These are phyloP conservation scores for Ampelocalamus luodianensis DNA, from an alignment of 176 grass and related monocot genomes.

Conservation along the genomic window DNA sequence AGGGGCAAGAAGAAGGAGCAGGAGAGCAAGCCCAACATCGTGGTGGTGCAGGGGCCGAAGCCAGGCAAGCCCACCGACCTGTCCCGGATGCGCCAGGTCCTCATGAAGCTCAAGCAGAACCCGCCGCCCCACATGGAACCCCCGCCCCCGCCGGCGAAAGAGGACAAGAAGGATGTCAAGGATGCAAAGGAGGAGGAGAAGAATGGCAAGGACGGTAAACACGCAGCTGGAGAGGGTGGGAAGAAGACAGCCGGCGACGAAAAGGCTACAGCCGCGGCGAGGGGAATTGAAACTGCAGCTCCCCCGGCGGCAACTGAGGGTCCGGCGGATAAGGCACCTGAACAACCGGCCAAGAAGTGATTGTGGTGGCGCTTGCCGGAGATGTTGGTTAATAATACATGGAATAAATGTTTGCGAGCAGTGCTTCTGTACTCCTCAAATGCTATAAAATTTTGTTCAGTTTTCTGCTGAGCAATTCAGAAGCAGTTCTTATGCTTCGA, in stretches of 20 bases:
- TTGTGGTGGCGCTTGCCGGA: background rate
- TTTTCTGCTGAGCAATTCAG: background rate
- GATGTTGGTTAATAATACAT: background rate
- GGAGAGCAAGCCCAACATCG: conserved; percentile 53
- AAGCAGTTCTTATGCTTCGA: background rate
- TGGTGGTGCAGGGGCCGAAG: conserved; percentile 71
- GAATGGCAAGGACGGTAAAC: conserved; percentile 1
- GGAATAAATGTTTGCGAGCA: conserved; percentile 1
- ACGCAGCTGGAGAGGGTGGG: conserved; percentile 5
- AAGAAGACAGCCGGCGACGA: background rate
- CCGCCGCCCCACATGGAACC: conserved; percentile 68
- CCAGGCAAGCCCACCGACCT: conserved; percentile 74
- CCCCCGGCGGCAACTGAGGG: background rate
- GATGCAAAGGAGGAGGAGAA: conserved; percentile 5
- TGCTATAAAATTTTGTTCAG: background rate
- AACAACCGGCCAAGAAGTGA: conserved; percentile 37
- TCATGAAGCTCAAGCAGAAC: conserved; percentile 64
- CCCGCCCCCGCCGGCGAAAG: conserved; percentile 23
- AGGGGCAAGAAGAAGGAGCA: conserved; percentile 57
- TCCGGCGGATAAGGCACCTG: background rate
- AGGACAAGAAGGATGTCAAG: conserved; percentile 4
- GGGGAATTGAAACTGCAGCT: background rate
- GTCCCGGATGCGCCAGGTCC: conserved; percentile 65
- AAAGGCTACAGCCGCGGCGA: background rate
- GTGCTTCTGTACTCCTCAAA: background rate